A percentile compares a stretch with the other conserved stretches of the same genome.
Evolutionary conservation across 1,284 basidiomycete genomes (phyloP).

Genomic region (Papiliotrema fonsecae): DNA sequence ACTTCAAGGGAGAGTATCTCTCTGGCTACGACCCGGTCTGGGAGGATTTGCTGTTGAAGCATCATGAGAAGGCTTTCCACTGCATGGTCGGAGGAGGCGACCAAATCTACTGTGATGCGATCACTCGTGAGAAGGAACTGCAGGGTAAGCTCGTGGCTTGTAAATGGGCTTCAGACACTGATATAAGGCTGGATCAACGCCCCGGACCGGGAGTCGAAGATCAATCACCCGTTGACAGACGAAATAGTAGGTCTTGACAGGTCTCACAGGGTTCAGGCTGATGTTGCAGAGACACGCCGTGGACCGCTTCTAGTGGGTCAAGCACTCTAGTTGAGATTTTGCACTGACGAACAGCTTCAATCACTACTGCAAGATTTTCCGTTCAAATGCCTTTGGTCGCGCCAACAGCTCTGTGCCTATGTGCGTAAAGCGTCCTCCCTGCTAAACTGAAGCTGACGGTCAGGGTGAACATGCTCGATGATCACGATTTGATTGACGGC

Average conservation of each 20-base stretch:
- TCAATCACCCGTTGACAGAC: conserved; percentile 59
- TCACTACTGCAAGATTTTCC: conserved; percentile 82
- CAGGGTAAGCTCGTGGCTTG: conserved; percentile 25
- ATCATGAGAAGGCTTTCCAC: conserved; percentile 77
- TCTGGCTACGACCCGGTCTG: conserved; percentile 80
- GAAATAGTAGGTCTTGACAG: conserved; percentile 55
- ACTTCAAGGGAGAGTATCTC: conserved; percentile 57
- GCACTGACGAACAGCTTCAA: conserved; percentile 56
- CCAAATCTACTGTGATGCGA: conserved; percentile 51
- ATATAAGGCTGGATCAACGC: conserved; percentile 71
- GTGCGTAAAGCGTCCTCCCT: conserved; percentile 54
- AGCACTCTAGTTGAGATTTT: not conserved
- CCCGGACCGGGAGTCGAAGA: conserved; percentile 61
- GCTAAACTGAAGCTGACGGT: conserved; percentile 56
- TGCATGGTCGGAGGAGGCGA: conserved; percentile 52
- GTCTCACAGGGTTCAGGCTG: not conserved
- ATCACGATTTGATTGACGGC: conserved; percentile 76
- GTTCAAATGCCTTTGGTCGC: conserved; percentile 83
- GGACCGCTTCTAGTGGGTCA: conserved; percentile 59
- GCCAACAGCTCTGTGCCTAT: conserved; percentile 82
- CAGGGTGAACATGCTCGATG: conserved; percentile 56
- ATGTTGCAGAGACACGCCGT: conserved; percentile 55
- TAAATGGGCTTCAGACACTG: not conserved
- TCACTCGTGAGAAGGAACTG: conserved; percentile 52
- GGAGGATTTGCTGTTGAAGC: conserved; percentile 80